Percentiles rank a stretch among this genome's conserved stretches.
phyloP scores from a whole-genome alignment of 2,329 filamentous ascomycete genomes.

The Aspergillus thermomutatus region DNA sequence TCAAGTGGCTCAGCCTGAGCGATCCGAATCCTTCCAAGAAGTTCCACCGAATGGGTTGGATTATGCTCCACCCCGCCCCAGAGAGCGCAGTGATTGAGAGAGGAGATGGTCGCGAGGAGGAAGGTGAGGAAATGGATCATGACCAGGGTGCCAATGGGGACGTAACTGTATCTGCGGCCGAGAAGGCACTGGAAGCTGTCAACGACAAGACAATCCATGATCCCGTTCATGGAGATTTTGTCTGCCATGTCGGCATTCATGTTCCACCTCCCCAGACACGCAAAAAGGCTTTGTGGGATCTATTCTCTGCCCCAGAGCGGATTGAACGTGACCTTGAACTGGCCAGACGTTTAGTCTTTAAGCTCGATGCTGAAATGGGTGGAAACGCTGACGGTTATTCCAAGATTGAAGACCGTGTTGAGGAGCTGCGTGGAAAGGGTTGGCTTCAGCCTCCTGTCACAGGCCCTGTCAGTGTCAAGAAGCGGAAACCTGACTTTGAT shows the following conservation, averaged over 20 bases:
- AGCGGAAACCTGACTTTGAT: slow-evolving; percentile 54
- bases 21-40: slow-evolving; percentile 97
- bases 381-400: slow-evolving; percentile 71
- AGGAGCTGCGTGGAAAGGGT: slow-evolving; percentile 72
- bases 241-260: slow-evolving; percentile 94
- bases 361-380: slow-evolving; percentile 80
- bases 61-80: slow-evolving; percentile 81
- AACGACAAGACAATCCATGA: slow-evolving; percentile 98
- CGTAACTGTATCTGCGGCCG: slow-evolving; percentile 55
- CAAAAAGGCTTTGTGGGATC: slow-evolving; percentile 95
- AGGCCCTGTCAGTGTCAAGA: slow-evolving; percentile 43
- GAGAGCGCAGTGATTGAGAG: slow-evolving; percentile 67
- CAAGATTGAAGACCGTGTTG: slow-evolving; percentile 82
- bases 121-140: slow-evolving; percentile 52
- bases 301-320: slow-evolving; percentile 91
- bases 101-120: slow-evolving; percentile 69
- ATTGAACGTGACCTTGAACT: slow-evolving; percentile 86
- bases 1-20: slow-evolving; percentile 92
- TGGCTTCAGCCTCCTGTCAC: slow-evolving; percentile 64
- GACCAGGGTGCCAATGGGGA: slow-evolving; percentile 32
- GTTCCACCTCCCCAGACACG: slow-evolving; percentile 79
- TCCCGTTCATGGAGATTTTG: slow-evolving; percentile 89
- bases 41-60: slow-evolving; percentile 97
- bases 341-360: slow-evolving; percentile 75
- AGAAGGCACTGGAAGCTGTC: slow-evolving; percentile 87